Conservation (phyloP, 257 asterid genomes). For the Solanum clarkiae region DNA sequence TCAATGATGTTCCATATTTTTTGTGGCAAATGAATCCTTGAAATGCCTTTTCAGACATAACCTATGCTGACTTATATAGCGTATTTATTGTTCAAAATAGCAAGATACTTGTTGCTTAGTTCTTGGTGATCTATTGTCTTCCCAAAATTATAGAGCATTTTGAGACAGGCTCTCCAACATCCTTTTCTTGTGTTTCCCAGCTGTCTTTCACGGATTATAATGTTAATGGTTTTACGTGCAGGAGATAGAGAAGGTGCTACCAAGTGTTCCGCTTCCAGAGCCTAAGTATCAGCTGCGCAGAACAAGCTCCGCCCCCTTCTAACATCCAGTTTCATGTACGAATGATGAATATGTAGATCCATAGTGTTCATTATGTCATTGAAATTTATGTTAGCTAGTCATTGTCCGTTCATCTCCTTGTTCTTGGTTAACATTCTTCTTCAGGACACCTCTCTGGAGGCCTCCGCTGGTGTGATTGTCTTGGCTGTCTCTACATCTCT, state of each 20-base stretch:
- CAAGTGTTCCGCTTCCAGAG: slow-evolving; percentile 23
- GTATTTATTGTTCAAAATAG: not conserved
- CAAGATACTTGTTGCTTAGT: not conserved
- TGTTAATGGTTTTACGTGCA: not conserved
- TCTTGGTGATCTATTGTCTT: not conserved
- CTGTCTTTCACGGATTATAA: not conserved
- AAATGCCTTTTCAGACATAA: not conserved
- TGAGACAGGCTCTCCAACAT: not conserved
- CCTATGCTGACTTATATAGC: not conserved
- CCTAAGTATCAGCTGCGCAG: slow-evolving; percentile 36
- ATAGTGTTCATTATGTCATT: not conserved
- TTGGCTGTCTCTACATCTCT: not conserved
- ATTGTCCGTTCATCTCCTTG: not conserved
- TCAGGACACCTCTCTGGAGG: not conserved
- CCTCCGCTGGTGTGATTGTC: not conserved
- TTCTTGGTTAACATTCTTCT: not conserved
- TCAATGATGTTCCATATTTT: too few species aligned
- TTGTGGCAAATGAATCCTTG: not conserved
- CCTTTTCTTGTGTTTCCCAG: not conserved
- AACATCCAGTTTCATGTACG: slow-evolving; percentile 1
- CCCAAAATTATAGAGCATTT: not conserved
- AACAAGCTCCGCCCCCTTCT: slow-evolving; percentile 31
- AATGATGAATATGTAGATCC: slow-evolving; percentile 9
- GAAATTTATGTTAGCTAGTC: not conserved
- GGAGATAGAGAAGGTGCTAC: slow-evolving; percentile 27